phyloP scores from a whole-genome alignment of 768 basidiomycete species.

The Tubosaeta sp. region DNA sequence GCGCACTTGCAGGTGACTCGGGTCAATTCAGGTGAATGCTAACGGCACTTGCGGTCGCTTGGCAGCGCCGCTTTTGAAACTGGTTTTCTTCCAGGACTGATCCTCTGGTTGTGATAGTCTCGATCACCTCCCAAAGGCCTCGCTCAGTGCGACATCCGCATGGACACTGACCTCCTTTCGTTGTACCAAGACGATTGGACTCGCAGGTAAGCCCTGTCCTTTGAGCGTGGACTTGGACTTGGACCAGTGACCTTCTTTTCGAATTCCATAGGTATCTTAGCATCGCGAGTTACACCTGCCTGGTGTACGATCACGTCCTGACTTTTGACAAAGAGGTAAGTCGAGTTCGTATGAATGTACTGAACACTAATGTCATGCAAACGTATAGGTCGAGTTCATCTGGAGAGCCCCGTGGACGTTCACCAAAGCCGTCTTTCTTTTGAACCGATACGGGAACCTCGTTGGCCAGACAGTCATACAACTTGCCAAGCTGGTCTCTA shows the following conservation, averaged over 20 bases:
- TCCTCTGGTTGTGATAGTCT: no score
- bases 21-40: neutral
- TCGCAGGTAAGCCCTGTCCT: neutral
- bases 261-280: conserved; percentile 4
- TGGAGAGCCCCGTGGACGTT: conserved; percentile 13
- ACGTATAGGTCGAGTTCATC: conserved; percentile 11
- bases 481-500: conserved; percentile 4
- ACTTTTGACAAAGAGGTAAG: conserved; percentile 15
- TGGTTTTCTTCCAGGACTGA: no score
- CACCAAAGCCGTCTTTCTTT: conserved; percentile 8
- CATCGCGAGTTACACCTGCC: conserved; percentile 5
- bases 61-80: no score
- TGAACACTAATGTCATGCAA: neutral
- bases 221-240: neutral
- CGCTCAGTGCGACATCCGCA: neutral
- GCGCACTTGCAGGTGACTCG: no score
- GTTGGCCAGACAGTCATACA: conserved; percentile 7
- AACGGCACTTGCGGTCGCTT: no score
- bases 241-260: neutral
- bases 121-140: no score
- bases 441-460: conserved; percentile 17
- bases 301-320: conserved; percentile 16
- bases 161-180: neutral
- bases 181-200: neutral
- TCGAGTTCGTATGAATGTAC: neutral